These are phyloP conservation scores for Withania somnifera DNA, from an alignment of 305 asterid species.

Conservation along the genomic window DNA sequence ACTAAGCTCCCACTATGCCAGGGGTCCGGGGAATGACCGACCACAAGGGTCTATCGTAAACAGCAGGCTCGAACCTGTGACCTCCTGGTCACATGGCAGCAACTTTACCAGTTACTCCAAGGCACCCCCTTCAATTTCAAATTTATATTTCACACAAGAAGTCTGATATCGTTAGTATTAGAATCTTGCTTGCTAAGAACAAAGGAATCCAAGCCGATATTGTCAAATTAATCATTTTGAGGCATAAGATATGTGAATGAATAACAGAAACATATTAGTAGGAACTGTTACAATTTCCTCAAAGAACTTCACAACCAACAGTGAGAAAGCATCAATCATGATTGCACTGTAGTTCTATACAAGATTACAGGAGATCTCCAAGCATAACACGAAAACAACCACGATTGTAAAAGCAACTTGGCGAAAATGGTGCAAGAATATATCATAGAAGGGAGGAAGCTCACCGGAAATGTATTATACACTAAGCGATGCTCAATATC, in stretches of 20 bases:
- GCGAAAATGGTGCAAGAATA: background rate
- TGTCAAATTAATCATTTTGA: background rate
- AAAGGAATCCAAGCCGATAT: background rate
- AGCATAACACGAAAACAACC: background rate
- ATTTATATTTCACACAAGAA: background rate
- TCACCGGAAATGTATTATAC: conserved; percentile 77
- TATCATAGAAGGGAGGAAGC: conserved; percentile 15
- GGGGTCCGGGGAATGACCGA: no score
- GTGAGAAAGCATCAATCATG: background rate
- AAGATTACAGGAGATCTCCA: background rate
- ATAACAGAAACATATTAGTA: background rate
- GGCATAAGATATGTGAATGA: background rate
- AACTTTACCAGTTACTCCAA: no score
- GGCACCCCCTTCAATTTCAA: no score
- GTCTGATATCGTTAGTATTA: background rate
- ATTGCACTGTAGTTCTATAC: background rate
- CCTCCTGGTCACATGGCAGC: no score
- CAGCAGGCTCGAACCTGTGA: no score
- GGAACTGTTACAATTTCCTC: background rate
- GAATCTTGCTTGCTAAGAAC: background rate
- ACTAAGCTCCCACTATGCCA: no score
- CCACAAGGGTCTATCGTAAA: no score
- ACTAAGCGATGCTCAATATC: conserved; percentile 93
- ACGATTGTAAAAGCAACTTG: background rate
- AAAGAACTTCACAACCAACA: background rate